Percentiles rank a stretch among this genome's conserved stretches.
Evolutionary conservation across 331 rosid species (phyloP).

Genomic region (Cydonia oblonga): DNA sequence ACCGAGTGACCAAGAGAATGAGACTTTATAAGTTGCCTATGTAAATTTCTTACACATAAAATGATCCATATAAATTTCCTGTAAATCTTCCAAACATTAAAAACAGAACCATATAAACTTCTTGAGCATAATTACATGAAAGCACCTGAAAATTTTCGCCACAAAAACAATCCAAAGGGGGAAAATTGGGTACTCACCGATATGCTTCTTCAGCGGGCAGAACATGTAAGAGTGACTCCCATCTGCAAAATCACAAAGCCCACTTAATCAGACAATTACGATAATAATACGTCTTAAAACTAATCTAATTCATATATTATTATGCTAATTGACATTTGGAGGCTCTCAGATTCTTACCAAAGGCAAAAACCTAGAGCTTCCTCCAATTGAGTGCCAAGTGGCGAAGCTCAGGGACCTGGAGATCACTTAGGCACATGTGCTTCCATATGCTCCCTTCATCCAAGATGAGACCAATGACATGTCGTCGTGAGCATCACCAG

Average conservation of each 20-base stretch:
- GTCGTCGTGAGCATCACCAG: constrained; percentile 70
- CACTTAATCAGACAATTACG: neutral
- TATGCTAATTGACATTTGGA: neutral
- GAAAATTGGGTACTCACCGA: constrained; percentile 41
- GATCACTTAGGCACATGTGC: constrained; percentile 65
- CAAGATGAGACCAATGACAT: constrained; percentile 60
- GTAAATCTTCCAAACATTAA: neutral
- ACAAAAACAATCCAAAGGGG: neutral
- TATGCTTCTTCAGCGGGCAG: constrained; percentile 80
- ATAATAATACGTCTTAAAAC: neutral
- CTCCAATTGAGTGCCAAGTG: constrained; percentile 54
- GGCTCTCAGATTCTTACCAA: constrained; percentile 31
- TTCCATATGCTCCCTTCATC: constrained; percentile 79
- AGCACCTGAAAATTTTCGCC: neutral
- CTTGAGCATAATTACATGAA: neutral
- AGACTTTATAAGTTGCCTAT: neutral
- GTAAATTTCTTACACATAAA: neutral
- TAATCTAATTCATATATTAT: neutral
- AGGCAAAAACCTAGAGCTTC: constrained; percentile 68
- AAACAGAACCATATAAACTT: neutral
- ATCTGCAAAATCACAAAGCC: constrained; percentile 34
- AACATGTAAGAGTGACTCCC: constrained; percentile 84
- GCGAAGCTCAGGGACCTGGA: constrained; percentile 63
- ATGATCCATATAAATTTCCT: neutral
- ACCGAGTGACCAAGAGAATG: fast-evolving